Conservation (phyloP, 148 eudicot genomes). For the Simmondsia chinensis region DNA sequence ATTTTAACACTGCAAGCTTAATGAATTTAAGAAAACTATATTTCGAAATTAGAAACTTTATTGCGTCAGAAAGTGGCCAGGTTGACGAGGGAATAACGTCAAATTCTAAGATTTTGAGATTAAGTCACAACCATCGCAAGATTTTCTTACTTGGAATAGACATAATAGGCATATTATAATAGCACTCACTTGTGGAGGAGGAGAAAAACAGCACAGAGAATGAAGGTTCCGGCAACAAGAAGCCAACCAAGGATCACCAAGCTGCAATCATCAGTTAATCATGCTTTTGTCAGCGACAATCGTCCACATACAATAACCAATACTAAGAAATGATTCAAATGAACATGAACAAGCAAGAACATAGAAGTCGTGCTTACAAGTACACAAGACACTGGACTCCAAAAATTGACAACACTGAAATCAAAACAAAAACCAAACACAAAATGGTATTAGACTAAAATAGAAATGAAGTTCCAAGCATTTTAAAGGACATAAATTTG, state of each 20-base stretch:
- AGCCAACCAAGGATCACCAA: constrained; percentile 77
- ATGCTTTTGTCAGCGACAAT: not conserved
- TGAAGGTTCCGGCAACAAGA: constrained; percentile 63
- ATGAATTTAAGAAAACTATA: too few species aligned
- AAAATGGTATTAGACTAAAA: constrained; percentile 1
- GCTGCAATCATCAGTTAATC: constrained; percentile 22
- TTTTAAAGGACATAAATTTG: too few species aligned
- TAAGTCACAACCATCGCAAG: too few species aligned
- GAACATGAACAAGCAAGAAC: constrained; percentile 3
- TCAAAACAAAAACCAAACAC: constrained; percentile 4
- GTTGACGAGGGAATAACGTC: too few species aligned
- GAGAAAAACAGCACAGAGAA: constrained; percentile 70
- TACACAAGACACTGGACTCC: constrained; percentile 76
- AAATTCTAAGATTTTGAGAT: too few species aligned
- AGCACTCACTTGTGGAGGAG: constrained; percentile 77
- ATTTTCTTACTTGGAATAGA: not conserved
- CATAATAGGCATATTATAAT: not conserved
- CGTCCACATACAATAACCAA: too few species aligned
- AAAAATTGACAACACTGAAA: constrained; percentile 70
- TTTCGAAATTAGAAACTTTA: too few species aligned
- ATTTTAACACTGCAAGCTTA: too few species aligned
- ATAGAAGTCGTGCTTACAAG: constrained; percentile 40
- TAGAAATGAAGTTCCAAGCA: not conserved
- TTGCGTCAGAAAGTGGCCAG: too few species aligned
- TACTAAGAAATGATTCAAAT: not conserved